These are phyloP conservation scores for Solanum acaule DNA, from an alignment of 257 asterid genomes.

Conservation along the genomic window DNA sequence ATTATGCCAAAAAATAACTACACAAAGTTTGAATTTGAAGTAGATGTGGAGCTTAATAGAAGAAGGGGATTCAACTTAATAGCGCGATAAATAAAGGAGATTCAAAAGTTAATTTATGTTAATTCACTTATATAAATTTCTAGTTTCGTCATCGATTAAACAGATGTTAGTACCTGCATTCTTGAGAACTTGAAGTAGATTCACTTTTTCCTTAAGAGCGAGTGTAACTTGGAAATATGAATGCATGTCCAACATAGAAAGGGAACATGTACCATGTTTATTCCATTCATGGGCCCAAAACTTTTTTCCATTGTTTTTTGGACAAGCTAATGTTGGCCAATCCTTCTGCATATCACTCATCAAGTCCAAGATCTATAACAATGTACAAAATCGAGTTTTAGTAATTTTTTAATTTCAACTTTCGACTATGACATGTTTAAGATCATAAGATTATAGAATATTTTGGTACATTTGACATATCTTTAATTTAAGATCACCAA, in stretches of 20 bases:
- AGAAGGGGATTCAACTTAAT: too few relatives aligned
- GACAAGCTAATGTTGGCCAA: constrained; percentile 43
- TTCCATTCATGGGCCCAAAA: constrained; percentile 46
- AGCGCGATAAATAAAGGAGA: too few relatives aligned
- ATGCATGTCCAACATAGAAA: constrained; percentile 19
- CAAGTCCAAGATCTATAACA: constrained; percentile 11
- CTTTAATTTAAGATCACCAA: not conserved
- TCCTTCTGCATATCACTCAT: constrained; percentile 8
- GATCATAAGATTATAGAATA: accelerated
- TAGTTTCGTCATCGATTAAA: too few relatives aligned
- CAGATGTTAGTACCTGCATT: constrained; percentile 8
- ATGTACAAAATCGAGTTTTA: too few relatives aligned
- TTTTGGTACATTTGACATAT: not conserved
- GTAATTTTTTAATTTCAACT: too few relatives aligned
- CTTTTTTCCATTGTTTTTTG: constrained; percentile 8
- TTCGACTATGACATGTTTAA: not conserved
- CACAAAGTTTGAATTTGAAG: too few relatives aligned
- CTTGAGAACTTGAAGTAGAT: constrained; percentile 16
- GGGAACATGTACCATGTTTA: constrained; percentile 41
- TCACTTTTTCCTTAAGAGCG: constrained; percentile 9
- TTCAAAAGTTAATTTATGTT: too few relatives aligned
- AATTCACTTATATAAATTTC: too few relatives aligned
- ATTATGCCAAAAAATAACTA: too few relatives aligned
- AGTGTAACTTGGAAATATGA: constrained; percentile 26
- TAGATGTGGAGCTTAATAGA: too few relatives aligned